Conservation (phyloP, 257 asterid species). For the Solanum sitiens region DNA sequence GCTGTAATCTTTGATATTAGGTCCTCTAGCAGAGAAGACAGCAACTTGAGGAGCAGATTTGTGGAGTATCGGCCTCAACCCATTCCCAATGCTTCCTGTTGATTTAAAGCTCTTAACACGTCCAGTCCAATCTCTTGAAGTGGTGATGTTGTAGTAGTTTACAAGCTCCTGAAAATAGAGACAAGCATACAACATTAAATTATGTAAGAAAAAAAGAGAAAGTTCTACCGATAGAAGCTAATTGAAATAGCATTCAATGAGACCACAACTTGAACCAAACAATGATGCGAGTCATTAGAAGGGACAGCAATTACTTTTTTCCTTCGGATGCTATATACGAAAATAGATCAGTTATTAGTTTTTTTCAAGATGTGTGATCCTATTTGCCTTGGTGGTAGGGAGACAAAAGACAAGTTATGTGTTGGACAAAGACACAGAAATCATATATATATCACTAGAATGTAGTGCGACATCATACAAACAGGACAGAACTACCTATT, state of each 20-base stretch:
- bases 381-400: neutral
- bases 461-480: neutral
- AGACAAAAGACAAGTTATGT: neutral
- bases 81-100: constrained; percentile 76
- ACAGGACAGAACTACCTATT: neutral
- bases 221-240: neutral
- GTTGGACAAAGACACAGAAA: neutral
- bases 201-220: neutral
- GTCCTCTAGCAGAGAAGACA: constrained; percentile 93
- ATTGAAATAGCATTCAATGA: neutral
- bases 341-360: neutral
- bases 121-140: constrained; percentile 93
- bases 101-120: constrained; percentile 87
- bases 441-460: neutral
- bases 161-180: constrained; percentile 57
- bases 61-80: constrained; percentile 75
- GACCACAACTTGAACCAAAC: neutral
- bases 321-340: neutral
- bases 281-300: neutral
- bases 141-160: constrained; percentile 75
- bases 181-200: neutral
- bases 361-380: neutral
- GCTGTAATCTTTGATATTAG: constrained; percentile 87
- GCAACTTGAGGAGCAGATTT: constrained; percentile 98
- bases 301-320: neutral